phyloP scores from a whole-genome alignment of 257 asterid species.

The Solanum pennellii region DNA sequence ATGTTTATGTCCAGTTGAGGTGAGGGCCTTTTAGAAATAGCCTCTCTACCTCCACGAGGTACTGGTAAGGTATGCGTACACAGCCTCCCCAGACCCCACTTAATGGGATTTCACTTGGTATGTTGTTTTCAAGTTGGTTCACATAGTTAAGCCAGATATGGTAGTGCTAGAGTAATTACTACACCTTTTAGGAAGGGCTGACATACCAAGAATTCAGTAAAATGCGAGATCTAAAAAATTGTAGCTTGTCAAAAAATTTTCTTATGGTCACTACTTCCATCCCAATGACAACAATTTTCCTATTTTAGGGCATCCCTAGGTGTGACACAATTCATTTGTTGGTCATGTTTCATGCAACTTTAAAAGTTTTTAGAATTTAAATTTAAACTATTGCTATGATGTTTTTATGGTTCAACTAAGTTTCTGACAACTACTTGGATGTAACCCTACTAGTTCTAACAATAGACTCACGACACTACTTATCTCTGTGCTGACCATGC shows the following conservation, averaged over 20 bases:
- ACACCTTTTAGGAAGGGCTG: background rate
- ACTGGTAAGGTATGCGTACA: background rate
- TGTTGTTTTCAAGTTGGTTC: background rate
- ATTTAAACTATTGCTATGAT: background rate
- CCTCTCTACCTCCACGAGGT: background rate
- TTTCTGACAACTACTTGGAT: background rate
- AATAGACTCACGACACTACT: background rate
- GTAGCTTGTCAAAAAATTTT: background rate
- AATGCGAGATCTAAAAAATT: background rate
- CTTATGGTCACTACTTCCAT: background rate
- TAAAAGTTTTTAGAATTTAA: background rate
- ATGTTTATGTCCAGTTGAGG: background rate
- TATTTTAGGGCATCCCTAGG: background rate
- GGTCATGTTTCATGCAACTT: background rate
- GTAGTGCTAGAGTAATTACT: background rate
- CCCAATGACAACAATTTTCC: background rate
- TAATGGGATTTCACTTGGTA: background rate
- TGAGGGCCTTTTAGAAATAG: background rate
- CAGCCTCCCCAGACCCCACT: background rate
- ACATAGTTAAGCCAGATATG: background rate
- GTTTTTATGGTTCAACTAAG: background rate
- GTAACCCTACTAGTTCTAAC: background rate
- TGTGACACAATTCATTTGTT: background rate
- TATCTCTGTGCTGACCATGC: background rate
- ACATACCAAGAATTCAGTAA: background rate